Conservation (phyloP, 345 rosid genomes). For the Sisymbrium altissimum region DNA sequence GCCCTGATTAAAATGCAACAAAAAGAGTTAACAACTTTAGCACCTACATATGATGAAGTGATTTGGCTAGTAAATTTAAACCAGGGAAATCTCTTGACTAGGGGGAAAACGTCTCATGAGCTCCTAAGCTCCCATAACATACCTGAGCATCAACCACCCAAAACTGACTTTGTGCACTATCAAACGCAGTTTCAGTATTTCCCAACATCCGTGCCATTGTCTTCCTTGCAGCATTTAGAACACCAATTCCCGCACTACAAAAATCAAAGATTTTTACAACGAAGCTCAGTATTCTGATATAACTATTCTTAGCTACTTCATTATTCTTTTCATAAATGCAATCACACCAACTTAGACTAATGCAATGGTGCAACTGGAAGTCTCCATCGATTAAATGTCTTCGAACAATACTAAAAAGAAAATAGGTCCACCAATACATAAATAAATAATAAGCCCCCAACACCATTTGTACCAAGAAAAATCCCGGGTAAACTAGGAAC, state of each 20-base stretch:
- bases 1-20: conserved; percentile 55
- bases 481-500: neutral
- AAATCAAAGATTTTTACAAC: conserved; percentile 27
- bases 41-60: neutral
- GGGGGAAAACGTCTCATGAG: neutral
- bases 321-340: neutral
- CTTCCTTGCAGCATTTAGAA: conserved; percentile 92
- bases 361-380: conserved; percentile 6
- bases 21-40: conserved; percentile 12
- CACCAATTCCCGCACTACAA: conserved; percentile 96
- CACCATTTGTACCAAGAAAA: neutral
- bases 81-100: neutral
- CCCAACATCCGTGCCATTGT: conserved; percentile 99
- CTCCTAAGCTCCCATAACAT: neutral
- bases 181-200: conserved; percentile 77
- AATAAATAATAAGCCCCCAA: neutral
- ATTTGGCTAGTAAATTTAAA: neutral
- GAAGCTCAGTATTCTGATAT: neutral
- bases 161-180: conserved; percentile 87
- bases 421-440: neutral
- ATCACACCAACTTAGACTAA: conserved; percentile 1
- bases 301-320: neutral
- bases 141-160: conserved; percentile 99
- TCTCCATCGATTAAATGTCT: neutral
- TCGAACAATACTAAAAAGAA: neutral